Evolutionary conservation across 768 basidiomycete species (phyloP).

Genomic region (Chalciporus sphaerocephalus): DNA sequence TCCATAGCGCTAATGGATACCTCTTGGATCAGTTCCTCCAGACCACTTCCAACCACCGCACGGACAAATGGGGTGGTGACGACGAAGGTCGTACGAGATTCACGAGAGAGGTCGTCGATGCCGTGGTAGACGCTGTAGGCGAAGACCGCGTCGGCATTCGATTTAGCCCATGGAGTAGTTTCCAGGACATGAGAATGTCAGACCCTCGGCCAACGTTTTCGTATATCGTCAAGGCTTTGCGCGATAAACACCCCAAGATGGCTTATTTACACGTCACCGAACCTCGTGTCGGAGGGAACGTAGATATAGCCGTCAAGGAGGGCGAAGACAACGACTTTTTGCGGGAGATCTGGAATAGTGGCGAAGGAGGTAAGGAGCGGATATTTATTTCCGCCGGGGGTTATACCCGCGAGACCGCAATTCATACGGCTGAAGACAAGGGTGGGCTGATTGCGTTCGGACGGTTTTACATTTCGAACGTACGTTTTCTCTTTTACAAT

Average conservation of each 20-base stretch:
- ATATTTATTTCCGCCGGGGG: constrained; percentile 41
- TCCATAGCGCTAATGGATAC: constrained; percentile 43
- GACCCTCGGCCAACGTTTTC: constrained; percentile 53
- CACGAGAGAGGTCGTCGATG: constrained; percentile 41
- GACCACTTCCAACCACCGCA: constrained; percentile 34
- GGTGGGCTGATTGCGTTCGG: constrained; percentile 27
- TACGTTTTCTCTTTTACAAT: neutral
- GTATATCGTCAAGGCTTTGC: constrained; percentile 42
- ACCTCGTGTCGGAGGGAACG: constrained; percentile 28
- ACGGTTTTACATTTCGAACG: constrained; percentile 3
- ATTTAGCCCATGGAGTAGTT: constrained; percentile 39
- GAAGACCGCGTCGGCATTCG: constrained; percentile 40
- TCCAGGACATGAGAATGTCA: constrained; percentile 44
- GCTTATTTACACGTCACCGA: constrained; percentile 53
- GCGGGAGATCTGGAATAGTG: constrained; percentile 37
- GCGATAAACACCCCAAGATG: constrained; percentile 26
- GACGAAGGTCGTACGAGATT: constrained; percentile 48
- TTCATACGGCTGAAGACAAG: constrained; percentile 31
- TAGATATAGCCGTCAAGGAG: neutral
- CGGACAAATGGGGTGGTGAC: constrained; percentile 65
- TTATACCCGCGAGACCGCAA: constrained; percentile 38
- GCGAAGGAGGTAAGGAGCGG: constrained; percentile 17
- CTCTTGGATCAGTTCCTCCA: constrained; percentile 53
- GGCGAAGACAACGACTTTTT: constrained; percentile 41
- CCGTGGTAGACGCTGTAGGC: constrained; percentile 41